Conservation (phyloP, 768 basidiomycete genomes). For the Kwoniella dendrophila region DNA sequence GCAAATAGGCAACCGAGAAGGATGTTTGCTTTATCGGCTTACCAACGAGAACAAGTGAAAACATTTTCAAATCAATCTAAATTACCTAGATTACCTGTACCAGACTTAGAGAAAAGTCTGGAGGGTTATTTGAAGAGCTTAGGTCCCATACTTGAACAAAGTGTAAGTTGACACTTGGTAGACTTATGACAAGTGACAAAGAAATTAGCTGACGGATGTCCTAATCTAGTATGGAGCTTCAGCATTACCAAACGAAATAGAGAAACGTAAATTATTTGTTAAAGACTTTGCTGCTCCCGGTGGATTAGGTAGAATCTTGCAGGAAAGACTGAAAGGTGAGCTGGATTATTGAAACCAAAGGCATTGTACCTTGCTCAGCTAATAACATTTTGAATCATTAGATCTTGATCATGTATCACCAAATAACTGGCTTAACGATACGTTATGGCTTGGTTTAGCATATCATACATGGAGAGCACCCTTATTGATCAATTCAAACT, state of each 20-base stretch:
- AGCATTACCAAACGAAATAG: constrained; percentile 62
- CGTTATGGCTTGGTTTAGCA: constrained; percentile 83
- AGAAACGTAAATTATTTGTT: constrained; percentile 65
- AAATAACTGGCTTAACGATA: constrained; percentile 91
- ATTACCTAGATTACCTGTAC: constrained; percentile 78
- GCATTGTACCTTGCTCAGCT: no score
- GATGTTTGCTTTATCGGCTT: constrained; percentile 51
- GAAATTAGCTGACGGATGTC: background rate
- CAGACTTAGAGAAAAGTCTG: constrained; percentile 72
- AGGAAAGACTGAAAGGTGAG: constrained; percentile 74
- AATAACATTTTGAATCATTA: background rate
- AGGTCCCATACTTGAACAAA: constrained; percentile 75
- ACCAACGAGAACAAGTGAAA: constrained; percentile 42
- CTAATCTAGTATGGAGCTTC: constrained; percentile 59
- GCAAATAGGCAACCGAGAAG: constrained; percentile 17
- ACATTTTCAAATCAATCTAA: constrained; percentile 53
- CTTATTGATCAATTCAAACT: constrained; percentile 85
- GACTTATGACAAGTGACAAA: constrained; percentile 34
- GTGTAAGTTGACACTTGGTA: constrained; percentile 54
- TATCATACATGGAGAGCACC: constrained; percentile 88
- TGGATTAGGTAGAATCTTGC: constrained; percentile 69
- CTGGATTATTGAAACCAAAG: no score
- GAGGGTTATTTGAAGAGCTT: constrained; percentile 76
- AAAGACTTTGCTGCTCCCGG: constrained; percentile 65
- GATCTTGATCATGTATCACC: constrained; percentile 82